Evolutionary conservation across 495 filamentous ascomycete genomes (phyloP), one percentile per base, ranked within the genome.

Genomic region (Hyphodiscus hymeniophilus): DNA sequence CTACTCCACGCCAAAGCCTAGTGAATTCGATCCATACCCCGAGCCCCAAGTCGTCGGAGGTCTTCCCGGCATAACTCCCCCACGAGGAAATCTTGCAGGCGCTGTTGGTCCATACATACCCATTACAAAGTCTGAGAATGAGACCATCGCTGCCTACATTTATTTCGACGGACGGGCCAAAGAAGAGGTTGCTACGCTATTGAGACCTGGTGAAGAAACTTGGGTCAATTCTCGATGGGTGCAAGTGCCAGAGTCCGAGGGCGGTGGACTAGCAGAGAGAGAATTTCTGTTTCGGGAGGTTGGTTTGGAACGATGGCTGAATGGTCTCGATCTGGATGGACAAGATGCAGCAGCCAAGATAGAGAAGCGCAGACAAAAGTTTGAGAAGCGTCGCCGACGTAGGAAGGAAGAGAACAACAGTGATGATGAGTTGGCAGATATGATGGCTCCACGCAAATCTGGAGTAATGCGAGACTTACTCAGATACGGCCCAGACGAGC

Each of bases 201-300:
- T 99, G 28, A 76, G 92, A 45, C 80, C 90, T 16, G 94, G 94
- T 34, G 92, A 96, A 54, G 92, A 99, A 65, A 99, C 92, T 0
- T 99, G 92, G 92, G 94, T 99, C 20, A 96, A 95, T 55, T 95
- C 90, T 8, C 73, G 92, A 60, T 99, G 92, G 92, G 92, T 99
- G 50, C 88, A 91, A 59, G 79, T 98, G 3, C 88, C 90, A 2
- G 80, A 86, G 10, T 84, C 84, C 2, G 91, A 97, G 66, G 90
- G 89, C 18, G 90, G 90, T 20, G 90, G 90, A 12, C 80, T 99
- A 23, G 92, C 92, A 38, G 92, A 99, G 70, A 79, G 91, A 48
- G 92, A 99, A 59, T 99, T 99, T 56, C 69, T 97, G 45, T 99
- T 99, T 66, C 87, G 92, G 38, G 92, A 99, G 63, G 92, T 99